Percentiles rank a stretch among this genome's conserved stretches.
phyloP scores from a whole-genome alignment of 164 flowering plant genomes.

The Stephania japonica region DNA sequence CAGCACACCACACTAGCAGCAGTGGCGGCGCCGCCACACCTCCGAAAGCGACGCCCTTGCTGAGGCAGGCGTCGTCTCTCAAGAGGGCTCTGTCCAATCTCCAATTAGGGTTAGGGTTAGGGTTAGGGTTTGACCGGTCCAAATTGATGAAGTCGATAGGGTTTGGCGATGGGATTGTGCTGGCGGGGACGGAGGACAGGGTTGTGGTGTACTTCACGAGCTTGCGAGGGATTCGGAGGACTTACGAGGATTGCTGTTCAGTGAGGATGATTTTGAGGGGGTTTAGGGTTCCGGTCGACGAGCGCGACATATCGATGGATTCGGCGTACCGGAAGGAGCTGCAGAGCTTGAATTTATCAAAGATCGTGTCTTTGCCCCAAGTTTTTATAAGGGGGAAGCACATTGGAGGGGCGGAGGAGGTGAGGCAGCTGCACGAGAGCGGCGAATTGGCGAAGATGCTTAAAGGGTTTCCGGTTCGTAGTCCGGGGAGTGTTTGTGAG shows the following conservation, averaged over 20 bases:
- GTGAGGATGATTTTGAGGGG: slow-evolving; percentile 69
- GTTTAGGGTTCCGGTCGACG: slow-evolving; percentile 69
- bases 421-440: slow-evolving; percentile 56
- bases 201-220: slow-evolving; percentile 77
- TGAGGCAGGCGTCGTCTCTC: slow-evolving; percentile 33
- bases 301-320: slow-evolving; percentile 92
- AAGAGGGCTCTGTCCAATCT: slow-evolving; percentile 37
- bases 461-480: slow-evolving; percentile 47
- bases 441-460: slow-evolving; percentile 71
- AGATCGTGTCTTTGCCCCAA: slow-evolving; percentile 55
- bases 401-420: slow-evolving; percentile 80
- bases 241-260: slow-evolving; percentile 77
- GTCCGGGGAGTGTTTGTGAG: slow-evolving; percentile 41
- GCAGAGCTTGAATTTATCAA: slow-evolving; percentile 42
- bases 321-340: slow-evolving; percentile 56
- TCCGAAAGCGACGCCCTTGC: background rate
- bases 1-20: too few species aligned
- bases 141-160: slow-evolving; percentile 14
- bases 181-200: slow-evolving; percentile 37
- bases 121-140: slow-evolving; percentile 20
- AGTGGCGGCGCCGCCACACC: background rate
- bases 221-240: slow-evolving; percentile 73
- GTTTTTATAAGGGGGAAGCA: slow-evolving; percentile 66
- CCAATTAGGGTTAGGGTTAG: slow-evolving; percentile 30
- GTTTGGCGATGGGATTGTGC: slow-evolving; percentile 19